Percentiles rank a stretch among this genome's conserved stretches.
phyloP scores from a whole-genome alignment of 768 basidiomycete species.

The Mycena metata region DNA sequence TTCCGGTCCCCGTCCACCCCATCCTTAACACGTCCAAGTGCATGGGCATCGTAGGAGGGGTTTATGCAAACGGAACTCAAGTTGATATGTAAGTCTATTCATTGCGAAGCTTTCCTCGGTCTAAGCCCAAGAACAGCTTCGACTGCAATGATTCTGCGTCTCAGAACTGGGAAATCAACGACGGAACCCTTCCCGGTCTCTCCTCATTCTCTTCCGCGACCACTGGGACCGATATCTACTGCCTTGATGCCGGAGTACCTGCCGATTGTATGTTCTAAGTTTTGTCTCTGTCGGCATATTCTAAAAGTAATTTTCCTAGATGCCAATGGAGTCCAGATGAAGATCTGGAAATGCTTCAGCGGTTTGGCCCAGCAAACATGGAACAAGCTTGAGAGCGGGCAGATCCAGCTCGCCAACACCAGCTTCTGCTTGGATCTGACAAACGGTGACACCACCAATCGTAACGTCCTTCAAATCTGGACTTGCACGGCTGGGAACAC shows the following conservation, averaged over 20 bases:
- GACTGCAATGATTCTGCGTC: conserved; percentile 19
- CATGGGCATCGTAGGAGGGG: conserved; percentile 23
- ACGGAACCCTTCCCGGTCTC: conserved; percentile 19
- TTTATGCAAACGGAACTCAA: conserved; percentile 23
- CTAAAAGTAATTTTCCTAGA: conserved; percentile 23
- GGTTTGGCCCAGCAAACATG: conserved; percentile 25
- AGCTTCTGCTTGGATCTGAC: conserved; percentile 26
- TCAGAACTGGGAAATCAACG: conserved; percentile 21
- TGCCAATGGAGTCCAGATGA: conserved; percentile 22
- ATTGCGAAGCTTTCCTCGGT: conserved; percentile 19
- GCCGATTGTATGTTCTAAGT: conserved; percentile 18
- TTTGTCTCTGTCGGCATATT: conserved; percentile 20
- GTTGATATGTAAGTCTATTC: conserved; percentile 24
- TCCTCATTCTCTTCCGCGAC: conserved; percentile 17
- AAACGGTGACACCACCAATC: conserved; percentile 26
- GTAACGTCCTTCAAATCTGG: conserved; percentile 29
- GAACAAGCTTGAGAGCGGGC: conserved; percentile 25
- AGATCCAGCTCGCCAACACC: conserved; percentile 27
- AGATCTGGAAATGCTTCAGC: conserved; percentile 26
- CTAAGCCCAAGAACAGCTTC: conserved; percentile 22
- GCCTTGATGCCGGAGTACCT: conserved; percentile 21
- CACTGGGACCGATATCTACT: conserved; percentile 18
- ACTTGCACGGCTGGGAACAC: conserved; percentile 26
- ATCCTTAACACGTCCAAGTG: conserved; percentile 23
- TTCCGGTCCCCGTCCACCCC: conserved; percentile 22